Conservation (phyloP, 1,284 basidiomycete genomes). For the Apiotrichum gracile region DNA sequence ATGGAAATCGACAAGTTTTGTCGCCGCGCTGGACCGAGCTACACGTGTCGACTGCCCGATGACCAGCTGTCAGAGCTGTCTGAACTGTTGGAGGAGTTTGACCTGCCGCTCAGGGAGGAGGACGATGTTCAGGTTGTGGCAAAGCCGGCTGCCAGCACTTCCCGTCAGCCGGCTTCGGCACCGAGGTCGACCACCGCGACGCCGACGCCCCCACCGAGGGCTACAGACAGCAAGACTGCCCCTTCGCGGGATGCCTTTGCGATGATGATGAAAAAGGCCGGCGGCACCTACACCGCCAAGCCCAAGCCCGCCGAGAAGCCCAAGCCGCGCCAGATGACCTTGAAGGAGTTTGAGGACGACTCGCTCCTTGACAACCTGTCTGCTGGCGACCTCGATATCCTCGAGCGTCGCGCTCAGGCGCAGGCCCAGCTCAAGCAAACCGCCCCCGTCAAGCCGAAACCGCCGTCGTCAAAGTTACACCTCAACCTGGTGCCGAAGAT, state of each 20-base stretch:
- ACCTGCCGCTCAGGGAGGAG: conserved; percentile 27
- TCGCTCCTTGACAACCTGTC: conserved; percentile 36
- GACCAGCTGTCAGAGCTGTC: conserved; percentile 45
- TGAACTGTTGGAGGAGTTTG: conserved; percentile 39
- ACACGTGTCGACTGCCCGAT: conserved; percentile 43
- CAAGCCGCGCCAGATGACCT: conserved; percentile 15
- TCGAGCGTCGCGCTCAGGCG: conserved; percentile 36
- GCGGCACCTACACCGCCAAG: conserved; percentile 8
- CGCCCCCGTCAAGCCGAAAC: conserved; percentile 4
- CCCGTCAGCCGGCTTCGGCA: neutral
- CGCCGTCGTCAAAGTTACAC: conserved; percentile 23
- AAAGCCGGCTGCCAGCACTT: neutral
- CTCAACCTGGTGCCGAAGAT: conserved; percentile 31
- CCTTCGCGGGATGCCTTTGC: conserved; percentile 39
- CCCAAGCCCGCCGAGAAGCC: neutral
- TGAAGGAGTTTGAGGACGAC: conserved; percentile 36
- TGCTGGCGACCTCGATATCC: conserved; percentile 31
- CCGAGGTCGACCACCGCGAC: neutral
- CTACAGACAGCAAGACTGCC: conserved; percentile 7
- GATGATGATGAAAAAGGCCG: conserved; percentile 42
- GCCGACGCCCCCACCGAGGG: conserved; percentile 1
- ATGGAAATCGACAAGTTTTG: conserved; percentile 45
- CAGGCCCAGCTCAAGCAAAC: conserved; percentile 6
- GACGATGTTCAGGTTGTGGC: conserved; percentile 41
- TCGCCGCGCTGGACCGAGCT: conserved; percentile 33